Evolutionary conservation across 2,329 filamentous ascomycete genomes (phyloP), one percentile per base, ranked within the genome.

Genomic region (Colletotrichum lentis): DNA sequence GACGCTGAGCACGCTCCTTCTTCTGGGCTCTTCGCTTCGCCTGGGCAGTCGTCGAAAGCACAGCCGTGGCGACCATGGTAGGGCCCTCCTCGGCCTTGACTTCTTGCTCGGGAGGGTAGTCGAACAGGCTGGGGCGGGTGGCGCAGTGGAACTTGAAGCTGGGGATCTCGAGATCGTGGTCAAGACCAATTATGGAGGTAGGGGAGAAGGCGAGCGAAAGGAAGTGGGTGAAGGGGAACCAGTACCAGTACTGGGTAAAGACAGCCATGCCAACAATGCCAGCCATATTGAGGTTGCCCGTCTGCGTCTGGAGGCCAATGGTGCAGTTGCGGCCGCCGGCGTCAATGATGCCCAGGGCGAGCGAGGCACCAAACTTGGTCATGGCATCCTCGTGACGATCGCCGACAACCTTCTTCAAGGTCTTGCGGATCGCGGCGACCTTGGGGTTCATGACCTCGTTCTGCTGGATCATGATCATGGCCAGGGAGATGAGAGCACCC

Each of bases 241-340:
- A 99, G 84, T 99, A 99, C 96, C 96, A 99, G 84, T 99, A 99
- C 79, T 99, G 96, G 10, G 94, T 97, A 81, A 99, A 99, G 62
- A 99, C 92, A 35, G 94, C 95, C 90, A 97, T 97, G 73, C 96
- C 96, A 20, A 99, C 94, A 72, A 99, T 97, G 70, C 93, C 96
- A 20, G 94, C 90, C 94, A 99, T 97, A 84, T 99, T 98, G 72
- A 99, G 88, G 77, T 97, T 99, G 71, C 96, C 96, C 0, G 95
- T 97, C 81, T 97, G 96, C 1, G 96, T 99, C 80, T 99, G 96
- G 46, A 99, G 86, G 37, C 95, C 95, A 73, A 99, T 98, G 20
- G 96, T 97, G 85, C 96, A 99, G 82, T 99, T 99, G 69, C 96
- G 92, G 57, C 96, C 96, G 77, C 96, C 96, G 70, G 96, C 96